Evolutionary conservation across 2,329 filamentous ascomycete species (phyloP), one percentile per base, ranked within the genome.

Genomic region (Trichoderma oligosporum): DNA sequence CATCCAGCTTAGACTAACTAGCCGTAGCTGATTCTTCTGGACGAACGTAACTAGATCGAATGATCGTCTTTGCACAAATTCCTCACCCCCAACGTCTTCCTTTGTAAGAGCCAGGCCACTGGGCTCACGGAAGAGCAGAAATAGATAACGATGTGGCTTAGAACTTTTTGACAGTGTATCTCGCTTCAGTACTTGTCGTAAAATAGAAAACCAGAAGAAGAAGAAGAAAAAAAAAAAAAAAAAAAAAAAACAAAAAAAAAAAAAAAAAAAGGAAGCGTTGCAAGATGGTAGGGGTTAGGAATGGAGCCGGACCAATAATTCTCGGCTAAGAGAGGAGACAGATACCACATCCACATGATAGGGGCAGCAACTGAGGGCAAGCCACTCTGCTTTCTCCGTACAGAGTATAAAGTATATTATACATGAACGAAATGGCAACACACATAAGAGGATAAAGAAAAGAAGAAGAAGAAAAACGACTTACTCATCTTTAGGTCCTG

Each of bases 1-100:
- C 74, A 78, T 78, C 77, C 76, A 78, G 53, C 77, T 77, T 7
- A 73, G 63, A 0, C 69, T 71, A 0, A 76, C 74, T 14, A 78
- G 69, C 12, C 61, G 63, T 44, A 79, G 63, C 0, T 70, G 63
- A 42, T 77, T 64, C 60, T 68, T 70, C 41, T 68, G 64, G 1
- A 74, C 70, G 55, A 76, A 78, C 27, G 68, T 69, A 0, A 65
- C 68, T 0, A 71, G 67, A 47, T 74, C 69, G 59, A 78, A 78
- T 0, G 71, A 75, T 7, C 75, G 70, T 48, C 76, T 66, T 57
- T 78, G 70, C 7, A 73, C 70, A 51, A 78, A 77, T 58, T 78
- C 76, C 56, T 78, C 76, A 0, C 75, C 77, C 2, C 75, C 75
- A 9, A 76, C 73, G n/a, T 77, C 74, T 2, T 71, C 71, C 49